Base-by-base conservation (phyloP, 129 eudicot genomes). In the Kitagawia praeruptora region DNA sequence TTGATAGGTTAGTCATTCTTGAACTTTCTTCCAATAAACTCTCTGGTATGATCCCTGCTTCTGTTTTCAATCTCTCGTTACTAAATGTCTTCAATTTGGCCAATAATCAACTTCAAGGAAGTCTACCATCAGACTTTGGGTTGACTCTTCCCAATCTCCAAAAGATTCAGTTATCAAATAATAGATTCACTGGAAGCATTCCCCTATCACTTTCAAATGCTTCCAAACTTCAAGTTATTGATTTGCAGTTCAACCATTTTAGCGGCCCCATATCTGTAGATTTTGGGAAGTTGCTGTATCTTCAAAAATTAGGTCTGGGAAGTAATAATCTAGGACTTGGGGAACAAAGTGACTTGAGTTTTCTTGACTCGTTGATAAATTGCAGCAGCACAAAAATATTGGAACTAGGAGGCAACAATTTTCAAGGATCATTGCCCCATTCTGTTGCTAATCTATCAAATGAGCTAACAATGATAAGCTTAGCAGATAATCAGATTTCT, bases 181-280 rank as follows among this genome's bases (percentile, higher is more conserved):
- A 79, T 28, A 39, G 53, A 3, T 70, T 83, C 19, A 56, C 70
- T 1, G 82, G 86, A 25, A 21, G 8, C 44, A 73, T 78, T 13
- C 82, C 89, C 0, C 16, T 40, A 5, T 83, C 89, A 13, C 37
- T 85, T 38, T 75, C 87, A 8, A 88, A 88, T 66, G 69, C 67
- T 48, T 76, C 87, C 77, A 86, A 89, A 38, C 67, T 75, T 0
- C 34, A 78, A 45, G 27, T 82, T 14, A 39, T 70, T 37, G 9
- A 19, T 16, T 4, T 39, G 41, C 41, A 39, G 23, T 19, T 34
- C 21, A 70, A 70, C 41, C 21, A 39, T 39, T 39, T 70, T 31
- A 66, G 72, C 10, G 28, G 75, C 47, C 42, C 23, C 25, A 8
- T 87, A 25, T 40, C 75, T 42, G 38, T 23, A 7, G 74, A 75